Evolutionary conservation across 2,329 filamentous ascomycete species (phyloP).

Genomic region (Periconia sp.): DNA sequence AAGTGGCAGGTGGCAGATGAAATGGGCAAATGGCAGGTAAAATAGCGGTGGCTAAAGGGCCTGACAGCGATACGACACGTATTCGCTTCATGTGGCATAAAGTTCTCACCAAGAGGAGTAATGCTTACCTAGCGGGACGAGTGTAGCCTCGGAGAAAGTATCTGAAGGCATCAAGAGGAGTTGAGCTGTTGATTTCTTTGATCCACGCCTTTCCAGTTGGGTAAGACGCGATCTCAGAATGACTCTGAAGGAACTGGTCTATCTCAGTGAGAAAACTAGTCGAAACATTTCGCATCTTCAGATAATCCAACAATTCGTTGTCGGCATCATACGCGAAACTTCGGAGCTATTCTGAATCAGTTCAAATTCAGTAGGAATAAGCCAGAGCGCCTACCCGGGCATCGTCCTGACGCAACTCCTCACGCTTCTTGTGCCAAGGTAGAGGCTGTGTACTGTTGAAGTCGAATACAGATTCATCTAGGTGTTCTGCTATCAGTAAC

Average conservation of each 20-base stretch:
- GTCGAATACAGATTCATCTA: conserved; percentile 20
- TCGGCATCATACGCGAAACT: conserved; percentile 21
- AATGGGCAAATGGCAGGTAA: no score
- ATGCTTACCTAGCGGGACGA: conserved; percentile 30
- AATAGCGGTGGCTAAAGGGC: no score
- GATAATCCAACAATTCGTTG: conserved; percentile 20
- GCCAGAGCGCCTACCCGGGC: no score
- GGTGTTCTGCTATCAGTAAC: no score
- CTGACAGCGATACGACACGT: no score
- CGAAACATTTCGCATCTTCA: conserved; percentile 21
- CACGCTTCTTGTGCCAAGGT: conserved; percentile 12
- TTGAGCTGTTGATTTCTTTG: conserved; percentile 14
- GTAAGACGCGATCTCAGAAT: conserved; percentile 25
- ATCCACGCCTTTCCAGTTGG: conserved; percentile 16
- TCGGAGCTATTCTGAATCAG: conserved; percentile 15
- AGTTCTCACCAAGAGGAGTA: no score
- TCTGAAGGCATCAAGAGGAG: conserved; percentile 29
- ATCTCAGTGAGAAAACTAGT: conserved; percentile 30
- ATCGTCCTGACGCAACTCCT: not conserved
- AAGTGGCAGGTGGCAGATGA: no score
- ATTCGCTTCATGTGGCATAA: no score
- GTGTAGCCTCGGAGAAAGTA: conserved; percentile 36
- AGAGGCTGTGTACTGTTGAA: conserved; percentile 22
- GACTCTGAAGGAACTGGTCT: conserved; percentile 25
- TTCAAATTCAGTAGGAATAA: no score